Evolutionary conservation across 768 basidiomycete species (phyloP), one percentile per base, ranked within the genome.

Genomic region (Xerocomellus dryophilus): DNA sequence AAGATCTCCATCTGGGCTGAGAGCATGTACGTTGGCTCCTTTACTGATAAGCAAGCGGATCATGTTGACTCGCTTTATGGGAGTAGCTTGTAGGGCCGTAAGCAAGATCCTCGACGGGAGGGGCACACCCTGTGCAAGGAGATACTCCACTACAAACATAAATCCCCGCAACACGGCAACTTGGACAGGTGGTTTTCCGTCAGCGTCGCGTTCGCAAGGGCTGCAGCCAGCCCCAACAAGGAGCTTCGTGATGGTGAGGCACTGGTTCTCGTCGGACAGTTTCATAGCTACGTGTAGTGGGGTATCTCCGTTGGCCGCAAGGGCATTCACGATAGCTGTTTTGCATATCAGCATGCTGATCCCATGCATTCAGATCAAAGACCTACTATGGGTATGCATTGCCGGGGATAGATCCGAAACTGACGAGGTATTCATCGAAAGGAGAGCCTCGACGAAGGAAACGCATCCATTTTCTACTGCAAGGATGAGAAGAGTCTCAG

Each of bases 41-140:
- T 46, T 47, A 1, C 7, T 15, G 11, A 57, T 12, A 7, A 59
- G 47, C 5, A 57, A 40, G 12, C 31, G 36, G 23, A 54, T 7
- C 51, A 57, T 47, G n/a, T 31, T 12, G 40, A 23, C 39, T 42
- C 34, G 18, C 7, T 46, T 47, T 14, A 8, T 4, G 6, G 2
- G 8, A 2, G 32, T 5, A 17, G 6, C 31, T 6, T 39, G 42
- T 7, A 44, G 15, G 8, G 38, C 53, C 2, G 46, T 12, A 23
- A 53, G 49, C n/a, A 54, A 36, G 32, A 54, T 50, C 5, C n/a
- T 20, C 5, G 41, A n/a, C 2, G 53, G 53, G 4, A 54, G 40
- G 2, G 47, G 34, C 10, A 23, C 50, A 17, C 2, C 34, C 3
- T 9, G n/a, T 23, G 35, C 27, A 42, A 47, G 41, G 4, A 54